Percentiles rank a stretch among this genome's conserved stretches.
Conservation (phyloP, 2,329 filamentous ascomycete species). For the Colletotrichum cereale region DNA sequence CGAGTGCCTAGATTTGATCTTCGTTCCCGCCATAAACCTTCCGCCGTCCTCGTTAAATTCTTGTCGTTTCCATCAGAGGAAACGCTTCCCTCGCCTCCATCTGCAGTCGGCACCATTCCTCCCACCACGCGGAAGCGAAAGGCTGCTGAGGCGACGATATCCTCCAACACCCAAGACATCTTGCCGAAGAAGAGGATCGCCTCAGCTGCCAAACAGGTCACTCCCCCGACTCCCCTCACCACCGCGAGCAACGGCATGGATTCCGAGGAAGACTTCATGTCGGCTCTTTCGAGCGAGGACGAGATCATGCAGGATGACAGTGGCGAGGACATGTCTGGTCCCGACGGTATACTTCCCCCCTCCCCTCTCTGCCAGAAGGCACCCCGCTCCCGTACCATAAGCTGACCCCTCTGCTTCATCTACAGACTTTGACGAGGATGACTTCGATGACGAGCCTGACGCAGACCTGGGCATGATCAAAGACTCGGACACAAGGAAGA, state of each 20-base stretch:
- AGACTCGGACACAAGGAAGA: conserved; percentile 78
- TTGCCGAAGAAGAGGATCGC: conserved; percentile 66
- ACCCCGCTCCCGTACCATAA: conserved; percentile 32
- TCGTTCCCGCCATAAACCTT: not conserved
- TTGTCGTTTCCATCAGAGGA: conserved; percentile 30
- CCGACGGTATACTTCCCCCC: conserved; percentile 57
- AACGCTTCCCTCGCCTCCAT: conserved; percentile 33
- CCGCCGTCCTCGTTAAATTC: not conserved
- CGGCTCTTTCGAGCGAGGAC: conserved; percentile 81
- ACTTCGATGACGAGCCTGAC: conserved; percentile 70
- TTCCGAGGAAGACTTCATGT: conserved; percentile 95
- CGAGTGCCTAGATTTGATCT: not conserved
- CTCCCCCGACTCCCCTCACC: conserved; percentile 69
- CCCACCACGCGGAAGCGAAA: conserved; percentile 71
- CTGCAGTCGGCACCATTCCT: conserved; percentile 66
- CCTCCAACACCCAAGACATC: conserved; percentile 57
- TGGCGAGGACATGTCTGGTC: conserved; percentile 75
- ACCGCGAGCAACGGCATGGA: conserved; percentile 79
- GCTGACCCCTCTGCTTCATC: conserved; percentile 18
- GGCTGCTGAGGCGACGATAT: conserved; percentile 74
- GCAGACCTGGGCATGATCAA: conserved; percentile 65
- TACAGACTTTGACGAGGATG: conserved; percentile 68
- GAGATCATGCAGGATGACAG: conserved; percentile 82
- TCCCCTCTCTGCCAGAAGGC: conserved; percentile 27
- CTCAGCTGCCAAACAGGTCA: conserved; percentile 59